These are phyloP conservation scores for Chaetomium fimeti DNA, from an alignment of 495 filamentous ascomycete genomes.

Conservation along the genomic window DNA sequence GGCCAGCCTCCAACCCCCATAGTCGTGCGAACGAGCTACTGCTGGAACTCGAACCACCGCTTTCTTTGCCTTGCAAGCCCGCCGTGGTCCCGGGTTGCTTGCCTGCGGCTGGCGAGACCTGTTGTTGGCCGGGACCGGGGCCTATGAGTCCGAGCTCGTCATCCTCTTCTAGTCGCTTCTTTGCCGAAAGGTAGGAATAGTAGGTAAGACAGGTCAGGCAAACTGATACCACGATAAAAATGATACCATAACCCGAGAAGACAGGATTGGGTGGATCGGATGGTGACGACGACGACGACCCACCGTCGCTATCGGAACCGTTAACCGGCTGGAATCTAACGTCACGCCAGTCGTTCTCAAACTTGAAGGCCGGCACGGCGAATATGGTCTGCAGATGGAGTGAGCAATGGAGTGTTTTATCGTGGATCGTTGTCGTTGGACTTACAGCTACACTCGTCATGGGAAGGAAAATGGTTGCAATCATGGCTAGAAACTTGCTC, in stretches of 20 bases:
- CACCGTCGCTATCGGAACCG: not conserved
- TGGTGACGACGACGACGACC: not conserved
- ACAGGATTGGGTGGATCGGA: not conserved
- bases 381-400: conserved; percentile 15
- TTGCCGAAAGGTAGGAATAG: not conserved
- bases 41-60: no score
- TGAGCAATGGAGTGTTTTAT: not conserved
- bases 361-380: conserved; percentile 21
- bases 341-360: conserved; percentile 11
- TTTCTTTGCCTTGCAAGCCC: not conserved
- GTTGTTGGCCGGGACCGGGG: no score
- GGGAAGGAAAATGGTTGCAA: conserved; percentile 26
- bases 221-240: not conserved
- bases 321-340: not conserved
- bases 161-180: not conserved
- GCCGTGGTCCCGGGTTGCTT: not conserved
- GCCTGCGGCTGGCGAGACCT: no score
- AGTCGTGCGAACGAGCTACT: no score
- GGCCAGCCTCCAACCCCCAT: no score
- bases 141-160: not conserved
- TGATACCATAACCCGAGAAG: conserved; percentile 2
- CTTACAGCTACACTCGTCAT: conserved; percentile 23
- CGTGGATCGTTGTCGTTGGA: not conserved
- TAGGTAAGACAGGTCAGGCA: not conserved
- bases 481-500: conserved; percentile 19